Percentiles rank a stretch among this genome's conserved stretches.
These are phyloP conservation scores for Torulaspora indica DNA, from an alignment of 805 yeast genomes.

Conservation along the genomic window DNA sequence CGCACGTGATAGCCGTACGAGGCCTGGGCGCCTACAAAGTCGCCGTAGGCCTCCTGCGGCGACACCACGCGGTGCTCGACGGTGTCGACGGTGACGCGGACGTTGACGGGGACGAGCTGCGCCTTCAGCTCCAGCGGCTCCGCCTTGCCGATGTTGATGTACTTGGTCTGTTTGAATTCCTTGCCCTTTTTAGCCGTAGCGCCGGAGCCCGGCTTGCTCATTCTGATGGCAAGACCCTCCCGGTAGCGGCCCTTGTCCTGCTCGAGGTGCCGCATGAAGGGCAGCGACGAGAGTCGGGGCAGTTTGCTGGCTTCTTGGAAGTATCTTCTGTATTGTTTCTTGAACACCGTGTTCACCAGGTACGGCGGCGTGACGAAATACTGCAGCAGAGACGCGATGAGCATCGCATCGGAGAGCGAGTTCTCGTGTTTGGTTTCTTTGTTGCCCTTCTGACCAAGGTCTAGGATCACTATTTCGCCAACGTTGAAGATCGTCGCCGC, in stretches of 20 bases:
- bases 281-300: slow-evolving; percentile 69
- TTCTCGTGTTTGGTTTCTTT: slow-evolving; percentile 14
- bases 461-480: slow-evolving; percentile 68
- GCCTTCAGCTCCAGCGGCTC: slow-evolving; percentile 52
- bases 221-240: slow-evolving; percentile 55
- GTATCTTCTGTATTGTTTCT: slow-evolving; percentile 41
- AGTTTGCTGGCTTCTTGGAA: slow-evolving; percentile 61
- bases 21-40: slow-evolving; percentile 52
- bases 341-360: slow-evolving; percentile 60
- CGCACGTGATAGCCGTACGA: slow-evolving; percentile 75
- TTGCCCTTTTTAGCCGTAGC: slow-evolving; percentile 39
- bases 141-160: slow-evolving; percentile 68
- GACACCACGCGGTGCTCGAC: slow-evolving; percentile 59
- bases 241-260: slow-evolving; percentile 43
- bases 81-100: slow-evolving; percentile 75
- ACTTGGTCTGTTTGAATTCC: slow-evolving; percentile 59
- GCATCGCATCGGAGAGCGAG: slow-evolving; percentile 39
- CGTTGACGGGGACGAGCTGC: slow-evolving; percentile 67
- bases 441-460: slow-evolving; percentile 36
- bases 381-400: slow-evolving; percentile 67
- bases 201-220: slow-evolving; percentile 36
- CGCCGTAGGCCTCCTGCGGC: slow-evolving; percentile 63
- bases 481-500: slow-evolving; percentile 66
- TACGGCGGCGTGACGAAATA: slow-evolving; percentile 84
- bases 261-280: slow-evolving; percentile 53